A percentile compares a stretch with the other conserved stretches of the same genome.
Evolutionary conservation across 257 asterid genomes (phyloP).

Genomic region (Ehretia macrophylla): DNA sequence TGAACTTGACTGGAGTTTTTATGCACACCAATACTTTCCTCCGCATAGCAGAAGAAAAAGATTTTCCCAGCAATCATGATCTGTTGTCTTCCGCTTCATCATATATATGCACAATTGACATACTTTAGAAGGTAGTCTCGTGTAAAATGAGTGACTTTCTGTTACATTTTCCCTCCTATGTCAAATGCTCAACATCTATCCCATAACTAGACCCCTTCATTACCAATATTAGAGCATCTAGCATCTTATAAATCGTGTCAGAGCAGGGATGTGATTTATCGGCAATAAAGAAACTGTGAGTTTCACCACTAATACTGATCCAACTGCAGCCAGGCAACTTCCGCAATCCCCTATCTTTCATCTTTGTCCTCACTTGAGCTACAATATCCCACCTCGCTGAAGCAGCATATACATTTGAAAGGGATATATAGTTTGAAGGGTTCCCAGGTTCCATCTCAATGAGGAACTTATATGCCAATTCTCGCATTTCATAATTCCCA

Average conservation of each 20-base stretch:
- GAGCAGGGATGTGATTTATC: conserved; percentile 53
- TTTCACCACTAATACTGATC: conserved; percentile 45
- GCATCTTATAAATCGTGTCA: conserved; percentile 33
- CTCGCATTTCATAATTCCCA: conserved; percentile 46
- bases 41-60: no score
- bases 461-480: conserved; percentile 49
- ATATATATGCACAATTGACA: neutral
- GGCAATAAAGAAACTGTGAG: conserved; percentile 52
- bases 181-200: neutral
- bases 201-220: conserved; percentile 36
- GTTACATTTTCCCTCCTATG: no score
- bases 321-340: conserved; percentile 67
- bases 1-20: no score
- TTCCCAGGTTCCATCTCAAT: conserved; percentile 53
- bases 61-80: no score
- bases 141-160: no score
- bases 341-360: conserved; percentile 55
- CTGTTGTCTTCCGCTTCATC: neutral
- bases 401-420: conserved; percentile 56
- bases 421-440: conserved; percentile 58
- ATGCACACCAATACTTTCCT: no score
- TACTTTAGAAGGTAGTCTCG: neutral
- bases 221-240: conserved; percentile 39
- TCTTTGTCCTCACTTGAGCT: conserved; percentile 47
- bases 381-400: conserved; percentile 59